Base-by-base conservation (phyloP, 225 moss, liverwort and hornwort species). In the Marchantia paleacea region DNA sequence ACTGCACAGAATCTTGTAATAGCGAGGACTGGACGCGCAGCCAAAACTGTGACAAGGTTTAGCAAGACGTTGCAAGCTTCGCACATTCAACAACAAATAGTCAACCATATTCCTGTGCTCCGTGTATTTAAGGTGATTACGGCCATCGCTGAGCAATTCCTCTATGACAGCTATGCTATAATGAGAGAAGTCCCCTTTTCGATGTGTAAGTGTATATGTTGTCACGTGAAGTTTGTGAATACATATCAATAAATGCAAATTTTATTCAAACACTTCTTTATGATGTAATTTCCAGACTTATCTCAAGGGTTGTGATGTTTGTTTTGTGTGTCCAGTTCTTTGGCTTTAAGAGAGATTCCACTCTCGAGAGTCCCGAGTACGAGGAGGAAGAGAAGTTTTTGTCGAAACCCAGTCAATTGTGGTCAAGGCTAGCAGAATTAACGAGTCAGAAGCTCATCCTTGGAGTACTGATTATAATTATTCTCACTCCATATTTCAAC, bases 361-460 rank as follows among this genome's bases (percentile, higher is more conserved):
- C 83, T 24, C n/a, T 85, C 78, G 48, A 58, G 28, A 84, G 80
- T 70, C 81, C 85, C 55, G 88, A 85, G 30, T 73, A 78, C 28
- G 88, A 88, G 22, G 88, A 85, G 76, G 85, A 85, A 76, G 88
- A 88, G 75, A 82, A 85, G 55, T 66, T 88, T 24, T 84, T 84
- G 25, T 82, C 87, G 15, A 97, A 95, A 84, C 97, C 97, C 70
- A 99, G 97, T 78, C 95, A 99, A 88, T 83, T 99, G 64, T 99
- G 97, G 97, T 95, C 93, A 5, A 89, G 89, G 82, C 82, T 99
- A 20, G 92, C 90, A 0, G 97, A 99, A 79, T 86, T 99, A 50
- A 95, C 92, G 19, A 85, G 88, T 24, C 97, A 99, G 30, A 99
- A 99, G 48, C 79, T 99, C 10, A 91, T 99, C 52, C 88, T 95